Percentiles rank a stretch among this genome's conserved stretches.
phyloP scores from a whole-genome alignment of 495 filamentous ascomycete species.

The Thermochaetoides thermophila region DNA sequence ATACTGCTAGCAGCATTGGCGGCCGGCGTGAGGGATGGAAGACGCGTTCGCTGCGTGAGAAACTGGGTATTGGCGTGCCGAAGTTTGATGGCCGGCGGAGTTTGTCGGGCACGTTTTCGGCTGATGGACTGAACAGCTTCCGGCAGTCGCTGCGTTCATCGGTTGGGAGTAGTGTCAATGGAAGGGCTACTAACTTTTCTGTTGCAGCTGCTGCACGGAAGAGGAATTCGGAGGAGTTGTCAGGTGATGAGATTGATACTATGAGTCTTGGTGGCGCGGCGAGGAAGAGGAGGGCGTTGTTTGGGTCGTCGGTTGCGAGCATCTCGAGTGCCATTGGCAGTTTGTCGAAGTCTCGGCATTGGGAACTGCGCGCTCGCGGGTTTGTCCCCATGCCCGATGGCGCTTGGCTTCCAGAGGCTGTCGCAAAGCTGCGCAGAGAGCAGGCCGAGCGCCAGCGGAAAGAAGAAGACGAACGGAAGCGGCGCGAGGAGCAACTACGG shows the following conservation, averaged over 20 bases:
- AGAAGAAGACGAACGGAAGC: not conserved
- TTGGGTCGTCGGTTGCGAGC: no score
- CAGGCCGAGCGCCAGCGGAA: not conserved
- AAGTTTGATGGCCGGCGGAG: conserved; percentile 15
- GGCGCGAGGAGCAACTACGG: not conserved
- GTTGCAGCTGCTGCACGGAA: conserved; percentile 2
- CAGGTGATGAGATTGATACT: not conserved
- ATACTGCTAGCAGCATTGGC: conserved; percentile 6
- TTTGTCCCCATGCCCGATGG: conserved; percentile 30
- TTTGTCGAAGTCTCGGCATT: conserved; percentile 16
- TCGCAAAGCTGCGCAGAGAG: conserved; percentile 16
- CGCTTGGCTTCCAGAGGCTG: conserved; percentile 26
- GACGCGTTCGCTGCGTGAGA: conserved; percentile 17
- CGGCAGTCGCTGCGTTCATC: conserved; percentile 13
- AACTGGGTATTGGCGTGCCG: conserved; percentile 17
- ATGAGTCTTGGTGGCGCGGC: no score
- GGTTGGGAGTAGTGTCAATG: no score
- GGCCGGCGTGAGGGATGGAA: conserved; percentile 15
- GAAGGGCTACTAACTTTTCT: conserved; percentile 14
- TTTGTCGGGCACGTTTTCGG: conserved; percentile 10
- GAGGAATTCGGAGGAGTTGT: no score
- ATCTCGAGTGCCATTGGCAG: not conserved
- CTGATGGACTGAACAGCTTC: conserved; percentile 11
- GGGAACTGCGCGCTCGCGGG: conserved; percentile 26
- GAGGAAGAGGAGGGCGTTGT: no score